Percentiles rank a stretch among this genome's conserved stretches.
Conservation (phyloP, 176 grass and related monocot genomes). For the Cenchrus purpureus region DNA sequence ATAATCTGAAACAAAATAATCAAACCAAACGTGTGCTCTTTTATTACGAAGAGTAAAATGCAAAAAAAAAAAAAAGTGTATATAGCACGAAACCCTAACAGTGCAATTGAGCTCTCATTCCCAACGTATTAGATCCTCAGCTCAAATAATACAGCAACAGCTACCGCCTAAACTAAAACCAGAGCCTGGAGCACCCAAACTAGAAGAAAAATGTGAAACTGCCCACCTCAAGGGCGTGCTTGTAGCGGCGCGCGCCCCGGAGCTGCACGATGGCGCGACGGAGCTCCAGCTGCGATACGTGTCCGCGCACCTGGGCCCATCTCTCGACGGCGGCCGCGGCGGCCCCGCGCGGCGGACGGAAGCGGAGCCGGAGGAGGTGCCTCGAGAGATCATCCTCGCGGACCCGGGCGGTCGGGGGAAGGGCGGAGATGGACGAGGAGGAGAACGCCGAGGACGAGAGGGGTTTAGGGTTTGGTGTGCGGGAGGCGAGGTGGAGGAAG, state of each 20-base stretch:
- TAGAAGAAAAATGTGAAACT: background rate
- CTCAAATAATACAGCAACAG: slow-evolving; percentile 3
- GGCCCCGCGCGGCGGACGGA: slow-evolving; percentile 25
- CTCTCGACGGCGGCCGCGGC: slow-evolving; percentile 44
- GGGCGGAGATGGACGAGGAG: background rate
- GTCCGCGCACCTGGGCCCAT: slow-evolving; percentile 50
- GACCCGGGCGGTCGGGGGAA: background rate
- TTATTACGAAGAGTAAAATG: background rate
- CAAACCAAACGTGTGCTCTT: background rate
- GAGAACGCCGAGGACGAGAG: background rate
- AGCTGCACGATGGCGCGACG: slow-evolving; percentile 46
- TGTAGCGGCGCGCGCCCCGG: slow-evolving; percentile 50
- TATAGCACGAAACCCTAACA: background rate
- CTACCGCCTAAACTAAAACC: background rate
- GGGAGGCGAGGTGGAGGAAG: slow-evolving; percentile 24
- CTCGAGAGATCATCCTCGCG: slow-evolving; percentile 26
- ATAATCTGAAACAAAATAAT: background rate
- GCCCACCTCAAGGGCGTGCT: slow-evolving; percentile 71
- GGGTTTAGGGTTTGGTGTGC: slow-evolving; percentile 43
- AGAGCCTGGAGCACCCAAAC: background rate
- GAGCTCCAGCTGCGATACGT: slow-evolving; percentile 47
- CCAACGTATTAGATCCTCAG: background rate
- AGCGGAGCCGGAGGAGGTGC: slow-evolving; percentile 52
- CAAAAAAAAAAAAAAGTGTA: background rate
- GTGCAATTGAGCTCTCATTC: background rate